Percentiles rank a stretch among this genome's conserved stretches.
phyloP scores from a whole-genome alignment of 2,329 filamentous ascomycete genomes.

The Cercospora canescens region DNA sequence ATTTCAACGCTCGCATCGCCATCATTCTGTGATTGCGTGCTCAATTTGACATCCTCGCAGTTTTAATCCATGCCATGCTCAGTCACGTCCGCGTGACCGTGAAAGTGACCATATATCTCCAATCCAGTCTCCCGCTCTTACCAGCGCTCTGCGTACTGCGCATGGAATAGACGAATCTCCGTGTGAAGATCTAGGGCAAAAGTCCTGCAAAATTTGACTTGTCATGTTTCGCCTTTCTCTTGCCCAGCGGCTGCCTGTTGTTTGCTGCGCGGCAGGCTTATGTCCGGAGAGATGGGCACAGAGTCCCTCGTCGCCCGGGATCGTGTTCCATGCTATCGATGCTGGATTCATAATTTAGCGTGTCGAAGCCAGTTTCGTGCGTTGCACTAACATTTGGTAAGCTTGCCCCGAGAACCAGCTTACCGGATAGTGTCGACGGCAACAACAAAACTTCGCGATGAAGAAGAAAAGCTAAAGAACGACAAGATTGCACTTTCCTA shows the following conservation, averaged over 20 bases:
- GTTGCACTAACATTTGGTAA: background rate
- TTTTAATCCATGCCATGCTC: background rate
- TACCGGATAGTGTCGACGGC: background rate
- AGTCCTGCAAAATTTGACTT: background rate
- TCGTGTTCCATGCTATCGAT: background rate
- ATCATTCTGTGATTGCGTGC: background rate
- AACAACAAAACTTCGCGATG: background rate
- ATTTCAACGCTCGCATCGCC: background rate
- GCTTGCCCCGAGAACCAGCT: background rate
- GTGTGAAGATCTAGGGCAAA: background rate
- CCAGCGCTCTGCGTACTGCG: background rate
- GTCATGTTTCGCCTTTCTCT: background rate
- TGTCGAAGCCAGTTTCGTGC: background rate
- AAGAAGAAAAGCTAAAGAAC: background rate
- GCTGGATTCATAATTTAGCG: background rate
- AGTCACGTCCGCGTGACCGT: background rate
- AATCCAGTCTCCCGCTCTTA: background rate
- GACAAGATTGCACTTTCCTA: background rate
- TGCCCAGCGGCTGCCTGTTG: background rate
- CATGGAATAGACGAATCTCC: background rate
- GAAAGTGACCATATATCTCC: background rate
- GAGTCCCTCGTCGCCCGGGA: background rate
- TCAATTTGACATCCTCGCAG: background rate
- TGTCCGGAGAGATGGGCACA: background rate
- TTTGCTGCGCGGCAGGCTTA: background rate